phyloP scores from a whole-genome alignment of 148 eudicot species.

The Camellia lanceoleosa region DNA sequence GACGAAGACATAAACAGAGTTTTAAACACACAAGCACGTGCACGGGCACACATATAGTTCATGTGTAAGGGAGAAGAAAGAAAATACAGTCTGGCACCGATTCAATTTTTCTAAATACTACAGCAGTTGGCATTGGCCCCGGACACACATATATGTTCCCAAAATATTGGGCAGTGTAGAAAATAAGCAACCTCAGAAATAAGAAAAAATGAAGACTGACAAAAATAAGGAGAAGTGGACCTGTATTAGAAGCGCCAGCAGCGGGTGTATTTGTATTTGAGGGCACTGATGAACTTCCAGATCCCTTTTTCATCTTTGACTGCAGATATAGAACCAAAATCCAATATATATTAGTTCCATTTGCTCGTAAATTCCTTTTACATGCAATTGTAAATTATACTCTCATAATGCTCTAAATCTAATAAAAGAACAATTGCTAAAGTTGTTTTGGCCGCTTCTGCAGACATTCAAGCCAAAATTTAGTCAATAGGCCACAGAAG shows the following conservation, averaged over 20 bases:
- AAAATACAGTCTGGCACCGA: neutral
- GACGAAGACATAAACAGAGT: neutral
- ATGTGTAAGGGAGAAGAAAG: neutral
- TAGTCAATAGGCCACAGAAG: neutral
- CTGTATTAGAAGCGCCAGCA: constrained; percentile 32
- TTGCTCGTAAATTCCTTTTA: neutral
- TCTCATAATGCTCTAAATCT: neutral
- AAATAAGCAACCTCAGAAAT: neutral
- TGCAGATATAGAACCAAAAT: constrained; percentile 23
- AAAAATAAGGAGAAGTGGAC: constrained; percentile 12
- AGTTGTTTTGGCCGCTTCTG: neutral
- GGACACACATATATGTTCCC: neutral
- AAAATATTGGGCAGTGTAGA: neutral
- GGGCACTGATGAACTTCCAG: constrained; percentile 34
- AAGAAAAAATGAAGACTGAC: neutral
- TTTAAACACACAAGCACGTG: too few relatives aligned
- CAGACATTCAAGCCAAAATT: neutral
- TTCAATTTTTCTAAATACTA: neutral
- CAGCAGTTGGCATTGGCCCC: neutral
- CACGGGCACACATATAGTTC: neutral
- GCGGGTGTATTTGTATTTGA: constrained; percentile 21
- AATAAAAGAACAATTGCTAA: constrained; percentile 4
- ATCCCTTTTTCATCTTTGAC: constrained; percentile 48
- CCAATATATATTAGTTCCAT: constrained; percentile 12
- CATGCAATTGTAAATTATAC: neutral